phyloP scores from a whole-genome alignment of 495 filamentous ascomycete species.

The Paragyromitra xinjiangensis region DNA sequence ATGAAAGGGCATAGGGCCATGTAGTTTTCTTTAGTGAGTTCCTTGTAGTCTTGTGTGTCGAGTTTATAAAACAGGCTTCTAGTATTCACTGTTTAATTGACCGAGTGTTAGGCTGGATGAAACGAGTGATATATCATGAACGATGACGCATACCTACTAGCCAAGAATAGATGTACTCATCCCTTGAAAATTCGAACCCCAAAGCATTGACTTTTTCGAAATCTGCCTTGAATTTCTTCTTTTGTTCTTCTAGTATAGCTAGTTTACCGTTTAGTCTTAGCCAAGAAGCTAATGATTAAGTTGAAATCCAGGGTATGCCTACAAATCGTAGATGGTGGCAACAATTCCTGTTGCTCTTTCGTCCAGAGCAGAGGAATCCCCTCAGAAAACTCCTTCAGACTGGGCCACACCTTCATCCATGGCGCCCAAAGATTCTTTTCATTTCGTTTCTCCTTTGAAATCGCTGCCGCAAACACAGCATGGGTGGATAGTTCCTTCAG shows the following conservation, averaged over 20 bases:
- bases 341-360: slow-evolving; percentile 60
- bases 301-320: background rate
- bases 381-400: slow-evolving; percentile 65
- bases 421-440: slow-evolving; percentile 56
- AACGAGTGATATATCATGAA: slow-evolving; percentile 46
- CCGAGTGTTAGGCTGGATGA: slow-evolving; percentile 47
- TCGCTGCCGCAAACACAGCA: slow-evolving; percentile 73
- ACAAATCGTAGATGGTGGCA: slow-evolving; percentile 62
- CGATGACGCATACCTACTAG: slow-evolving; percentile 53
- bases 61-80: slow-evolving; percentile 76
- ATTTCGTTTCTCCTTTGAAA: slow-evolving; percentile 64
- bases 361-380: slow-evolving; percentile 78
- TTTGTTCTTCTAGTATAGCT: slow-evolving; percentile 69
- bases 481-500: slow-evolving; percentile 69
- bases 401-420: slow-evolving; percentile 79
- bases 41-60: slow-evolving; percentile 63
- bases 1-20: slow-evolving; percentile 86
- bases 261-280: background rate
- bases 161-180: slow-evolving; percentile 76
- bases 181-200: slow-evolving; percentile 65
- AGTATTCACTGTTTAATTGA: slow-evolving; percentile 72
- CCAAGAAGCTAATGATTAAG: background rate
- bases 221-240: slow-evolving; percentile 69
- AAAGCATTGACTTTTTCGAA: slow-evolving; percentile 66
- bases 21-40: slow-evolving; percentile 70